Percentiles rank a stretch among this genome's conserved stretches.
phyloP scores from a whole-genome alignment of 225 moss, liverwort and hornwort genomes.

The Asterella californica region DNA sequence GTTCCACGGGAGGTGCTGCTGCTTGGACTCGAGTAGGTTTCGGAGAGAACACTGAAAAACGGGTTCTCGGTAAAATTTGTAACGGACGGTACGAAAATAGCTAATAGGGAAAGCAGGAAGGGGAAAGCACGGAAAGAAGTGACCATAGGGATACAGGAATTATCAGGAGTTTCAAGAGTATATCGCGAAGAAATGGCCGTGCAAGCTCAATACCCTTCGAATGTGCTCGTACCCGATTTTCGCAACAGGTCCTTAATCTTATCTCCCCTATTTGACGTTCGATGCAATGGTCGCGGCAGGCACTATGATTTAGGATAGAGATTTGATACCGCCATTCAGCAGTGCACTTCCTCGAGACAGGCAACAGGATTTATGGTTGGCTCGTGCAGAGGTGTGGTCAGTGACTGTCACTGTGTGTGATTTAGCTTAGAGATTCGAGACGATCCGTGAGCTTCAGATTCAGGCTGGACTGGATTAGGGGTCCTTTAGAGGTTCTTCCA shows the following conservation, averaged over 20 bases:
- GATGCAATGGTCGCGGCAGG: constrained; percentile 22
- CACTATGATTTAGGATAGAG: constrained; percentile 27
- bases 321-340: neutral
- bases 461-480: too few species aligned
- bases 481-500: too few species aligned
- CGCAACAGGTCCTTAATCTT: constrained; percentile 57
- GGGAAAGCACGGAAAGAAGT: constrained; percentile 4
- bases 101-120: constrained; percentile 14
- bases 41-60: too few species aligned
- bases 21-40: neutral
- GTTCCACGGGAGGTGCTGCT: neutral
- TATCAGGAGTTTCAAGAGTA: constrained; percentile 26
- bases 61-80: neutral
- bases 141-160: constrained; percentile 12
- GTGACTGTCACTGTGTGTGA: too few species aligned
- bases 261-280: constrained; percentile 30
- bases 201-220: constrained; percentile 82
- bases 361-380: neutral
- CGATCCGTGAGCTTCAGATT: too few species aligned
- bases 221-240: constrained; percentile 59
- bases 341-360: neutral
- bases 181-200: constrained; percentile 60
- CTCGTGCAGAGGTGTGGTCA: neutral
- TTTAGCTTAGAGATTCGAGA: neutral
- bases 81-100: constrained; percentile 8